Conservation (phyloP, 352 stramenopile species). For the Phytophthora meadii region DNA sequence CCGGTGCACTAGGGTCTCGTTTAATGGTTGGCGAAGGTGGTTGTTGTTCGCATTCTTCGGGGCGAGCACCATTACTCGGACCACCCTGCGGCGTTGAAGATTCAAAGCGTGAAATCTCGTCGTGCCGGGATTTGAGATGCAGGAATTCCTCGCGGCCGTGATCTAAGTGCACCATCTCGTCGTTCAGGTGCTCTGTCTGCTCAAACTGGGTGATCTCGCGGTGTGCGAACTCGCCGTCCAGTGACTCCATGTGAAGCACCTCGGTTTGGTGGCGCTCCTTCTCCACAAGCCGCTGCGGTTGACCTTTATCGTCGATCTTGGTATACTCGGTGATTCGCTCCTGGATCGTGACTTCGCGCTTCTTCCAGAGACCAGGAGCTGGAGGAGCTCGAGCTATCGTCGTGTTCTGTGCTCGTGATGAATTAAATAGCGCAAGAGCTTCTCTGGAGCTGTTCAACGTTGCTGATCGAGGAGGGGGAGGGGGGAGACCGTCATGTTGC, state of each 20-base stretch:
- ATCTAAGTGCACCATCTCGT: conserved; percentile 85
- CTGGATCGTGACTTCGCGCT: conserved; percentile 88
- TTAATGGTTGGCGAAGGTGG: conserved; percentile 83
- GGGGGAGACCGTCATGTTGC: conserved; percentile 25
- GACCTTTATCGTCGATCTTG: conserved; percentile 86
- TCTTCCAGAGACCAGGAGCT: conserved; percentile 84
- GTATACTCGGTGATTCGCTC: conserved; percentile 90
- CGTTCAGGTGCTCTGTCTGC: conserved; percentile 82
- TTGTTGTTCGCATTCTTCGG: conserved; percentile 78
- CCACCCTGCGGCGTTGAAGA: conserved; percentile 57
- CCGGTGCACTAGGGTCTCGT: conserved; percentile 55
- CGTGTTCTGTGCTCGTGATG: conserved; percentile 40
- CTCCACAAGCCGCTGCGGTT: conserved; percentile 79
- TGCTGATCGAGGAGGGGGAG: conserved; percentile 24
- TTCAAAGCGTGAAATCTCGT: conserved; percentile 88
- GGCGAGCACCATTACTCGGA: conserved; percentile 25
- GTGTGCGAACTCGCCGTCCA: conserved; percentile 81
- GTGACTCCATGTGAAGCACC: conserved; percentile 87
- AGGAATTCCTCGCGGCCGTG: conserved; percentile 83
- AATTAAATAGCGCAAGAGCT: conserved; percentile 54
- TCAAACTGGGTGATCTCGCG: conserved; percentile 89
- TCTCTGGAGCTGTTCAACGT: conserved; percentile 7
- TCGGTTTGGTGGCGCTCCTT: conserved; percentile 87
- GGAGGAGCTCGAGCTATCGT: conserved; percentile 52
- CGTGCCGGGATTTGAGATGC: conserved; percentile 82